Base-by-base conservation (phyloP, 768 basidiomycete species). In the Boletus subparvulus region DNA sequence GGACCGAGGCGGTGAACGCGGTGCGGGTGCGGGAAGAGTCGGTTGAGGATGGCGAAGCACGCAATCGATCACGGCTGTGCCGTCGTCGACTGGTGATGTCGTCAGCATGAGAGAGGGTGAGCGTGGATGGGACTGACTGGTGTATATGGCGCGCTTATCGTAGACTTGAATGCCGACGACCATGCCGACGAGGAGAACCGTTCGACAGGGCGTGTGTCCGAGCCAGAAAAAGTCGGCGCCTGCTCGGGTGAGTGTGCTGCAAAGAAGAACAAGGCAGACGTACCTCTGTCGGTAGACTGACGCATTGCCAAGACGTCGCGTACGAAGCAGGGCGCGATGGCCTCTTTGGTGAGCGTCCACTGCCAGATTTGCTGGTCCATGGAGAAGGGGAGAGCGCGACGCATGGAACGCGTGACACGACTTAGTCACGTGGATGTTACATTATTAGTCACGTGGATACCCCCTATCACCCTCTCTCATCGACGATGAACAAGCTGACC, bases 1-100 rank as follows among this genome's bases (percentile, higher is more conserved):
- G 21, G 35, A 46, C 59, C 51, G 68, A 16, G 52, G 53, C 1
- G 51, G 41, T 16, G 53, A 46, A n/a, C 48, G 64, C 4, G 36
- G 28, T 39, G 43, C 44, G 4, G 65, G 59, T 26, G 50, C 41
- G 2, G 64, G 58, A 11, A 68, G 65, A 24, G 69, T 60, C 6
- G 68, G 68, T n/a, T 70, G 73, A 36, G 70, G 68, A 41, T 75
- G 73, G 24, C 73, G 75, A 64, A 83, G 79, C 3, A 75, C 65
- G 63, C 90, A 92, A 45, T 92, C 89, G 26, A 92, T 77, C 4
- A 87, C 83, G 30, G 75, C 83, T 2, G 88, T 87, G 6, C 89
- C 88, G 61, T 92, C 90, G 64, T 92, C 90, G 56, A 92, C 88
- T 92, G 50, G 30, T 7, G 19, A 47, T 14, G 33, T 11, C 0